Evolutionary conservation across 164 flowering plant species (phyloP).

Genomic region (Dillenia turbinata): DNA sequence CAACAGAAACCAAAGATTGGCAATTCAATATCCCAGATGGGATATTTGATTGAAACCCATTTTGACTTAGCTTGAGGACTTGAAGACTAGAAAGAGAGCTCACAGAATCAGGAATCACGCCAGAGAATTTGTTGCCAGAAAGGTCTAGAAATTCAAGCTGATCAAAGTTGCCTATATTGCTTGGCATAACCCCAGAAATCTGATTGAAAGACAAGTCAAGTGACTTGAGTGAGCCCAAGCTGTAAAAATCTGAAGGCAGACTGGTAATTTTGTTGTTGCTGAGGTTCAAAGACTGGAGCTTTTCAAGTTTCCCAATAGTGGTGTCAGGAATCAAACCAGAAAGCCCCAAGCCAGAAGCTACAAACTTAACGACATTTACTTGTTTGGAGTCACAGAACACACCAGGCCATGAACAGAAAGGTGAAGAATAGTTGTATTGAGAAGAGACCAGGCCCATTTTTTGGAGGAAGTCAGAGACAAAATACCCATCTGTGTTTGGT

Average conservation of each 20-base stretch:
- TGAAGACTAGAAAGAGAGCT: slow-evolving; percentile 46
- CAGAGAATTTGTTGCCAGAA: slow-evolving; percentile 61
- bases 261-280: slow-evolving; percentile 68
- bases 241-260: slow-evolving; percentile 84
- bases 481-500: slow-evolving; percentile 78
- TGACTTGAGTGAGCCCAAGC: slow-evolving; percentile 48
- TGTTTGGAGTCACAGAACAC: slow-evolving; percentile 52
- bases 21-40: slow-evolving; percentile 51
- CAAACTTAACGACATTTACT: slow-evolving; percentile 35
- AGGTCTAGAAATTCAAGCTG: slow-evolving; percentile 53
- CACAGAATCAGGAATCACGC: slow-evolving; percentile 58
- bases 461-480: slow-evolving; percentile 56
- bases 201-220: slow-evolving; percentile 67
- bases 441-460: slow-evolving; percentile 51
- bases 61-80: slow-evolving; percentile 46
- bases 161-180: slow-evolving; percentile 76
- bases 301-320: slow-evolving; percentile 76
- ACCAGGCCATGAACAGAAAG: slow-evolving; percentile 69
- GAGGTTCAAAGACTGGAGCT: slow-evolving; percentile 73
- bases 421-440: slow-evolving; percentile 36
- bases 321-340: slow-evolving; percentile 77
- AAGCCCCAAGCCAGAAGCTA: slow-evolving; percentile 51
- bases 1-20: slow-evolving; percentile 41
- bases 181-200: slow-evolving; percentile 55
- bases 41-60: slow-evolving; percentile 44